A percentile compares a stretch with the other conserved stretches of the same genome.
phyloP scores from a whole-genome alignment of 1,139 yeast species.

The Geotrichum restrictum region DNA sequence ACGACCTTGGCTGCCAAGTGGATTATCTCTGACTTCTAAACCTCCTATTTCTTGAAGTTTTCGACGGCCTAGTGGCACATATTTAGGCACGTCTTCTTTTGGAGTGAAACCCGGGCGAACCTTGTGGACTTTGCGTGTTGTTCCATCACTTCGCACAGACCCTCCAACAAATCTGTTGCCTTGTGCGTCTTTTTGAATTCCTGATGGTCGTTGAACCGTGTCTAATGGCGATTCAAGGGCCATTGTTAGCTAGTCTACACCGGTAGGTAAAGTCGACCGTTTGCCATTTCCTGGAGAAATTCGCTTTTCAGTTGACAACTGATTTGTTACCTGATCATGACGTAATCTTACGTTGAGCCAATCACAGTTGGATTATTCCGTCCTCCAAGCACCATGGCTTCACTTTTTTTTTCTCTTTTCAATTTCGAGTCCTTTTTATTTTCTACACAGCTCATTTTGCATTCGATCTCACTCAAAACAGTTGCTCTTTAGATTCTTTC shows the following conservation, averaged over 20 bases:
- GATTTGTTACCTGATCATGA: background rate
- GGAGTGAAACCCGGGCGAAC: conserved; percentile 43
- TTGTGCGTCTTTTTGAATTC: conserved; percentile 23
- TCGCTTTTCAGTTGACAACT: background rate
- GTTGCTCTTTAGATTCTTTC: background rate
- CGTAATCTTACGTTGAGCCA: conserved; percentile 6
- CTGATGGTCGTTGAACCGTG: conserved; percentile 11
- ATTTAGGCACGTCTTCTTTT: conserved; percentile 39
- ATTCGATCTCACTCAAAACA: background rate
- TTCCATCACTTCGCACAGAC: conserved; percentile 41
- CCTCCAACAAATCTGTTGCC: conserved; percentile 34
- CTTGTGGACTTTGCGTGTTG: conserved; percentile 37
- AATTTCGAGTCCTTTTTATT: background rate
- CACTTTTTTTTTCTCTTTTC: conserved; percentile 2
- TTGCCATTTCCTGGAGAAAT: background rate
- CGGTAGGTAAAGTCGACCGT: background rate
- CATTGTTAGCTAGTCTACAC: too few relatives aligned
- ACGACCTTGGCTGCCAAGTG: too few relatives aligned
- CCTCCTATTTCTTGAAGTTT: conserved; percentile 1
- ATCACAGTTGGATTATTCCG: conserved; percentile 12
- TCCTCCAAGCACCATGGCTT: background rate
- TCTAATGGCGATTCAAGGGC: background rate
- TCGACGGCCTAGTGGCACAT: conserved; percentile 31
- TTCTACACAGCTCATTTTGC: background rate
- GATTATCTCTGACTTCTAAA: background rate